phyloP scores from a whole-genome alignment of 345 rosid species.

The Mercurialis annua region DNA sequence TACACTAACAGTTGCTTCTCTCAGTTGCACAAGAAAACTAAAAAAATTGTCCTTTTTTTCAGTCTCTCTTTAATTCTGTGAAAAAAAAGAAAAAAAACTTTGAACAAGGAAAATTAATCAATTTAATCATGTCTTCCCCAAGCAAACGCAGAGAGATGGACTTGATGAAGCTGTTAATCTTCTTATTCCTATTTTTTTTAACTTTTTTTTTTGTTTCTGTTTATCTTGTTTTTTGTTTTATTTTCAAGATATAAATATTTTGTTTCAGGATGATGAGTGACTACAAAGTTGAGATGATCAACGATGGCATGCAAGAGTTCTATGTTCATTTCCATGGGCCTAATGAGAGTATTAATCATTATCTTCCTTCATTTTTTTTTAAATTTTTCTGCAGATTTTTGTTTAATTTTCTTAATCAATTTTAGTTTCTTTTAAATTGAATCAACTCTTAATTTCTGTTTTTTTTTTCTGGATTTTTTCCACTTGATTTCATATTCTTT shows the following conservation, averaged over 20 bases:
- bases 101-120: background rate
- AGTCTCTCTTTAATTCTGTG: background rate
- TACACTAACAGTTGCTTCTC: constrained; percentile 2
- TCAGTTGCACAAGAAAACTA: constrained; percentile 15
- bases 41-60: constrained; percentile 1
- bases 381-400: background rate
- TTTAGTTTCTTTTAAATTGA: background rate
- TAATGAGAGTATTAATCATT: constrained; percentile 51
- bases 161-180: constrained; percentile 61
- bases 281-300: constrained; percentile 63
- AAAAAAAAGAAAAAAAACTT: background rate
- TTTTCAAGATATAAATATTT: no score
- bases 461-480: background rate
- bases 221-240: background rate
- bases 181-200: background rate
- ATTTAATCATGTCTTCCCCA: constrained; percentile 58
- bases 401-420: background rate
- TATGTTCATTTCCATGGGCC: constrained; percentile 70
- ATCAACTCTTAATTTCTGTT: background rate
- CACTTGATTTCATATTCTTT: background rate
- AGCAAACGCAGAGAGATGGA: constrained; percentile 82
- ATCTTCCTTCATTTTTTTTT: constrained; percentile 1
- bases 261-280: constrained; percentile 72
- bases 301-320: constrained; percentile 62
- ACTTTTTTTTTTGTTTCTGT: background rate